Evolutionary conservation across 306 rosid genomes (phyloP).

Genomic region (Hippophae rhamnoides): DNA sequence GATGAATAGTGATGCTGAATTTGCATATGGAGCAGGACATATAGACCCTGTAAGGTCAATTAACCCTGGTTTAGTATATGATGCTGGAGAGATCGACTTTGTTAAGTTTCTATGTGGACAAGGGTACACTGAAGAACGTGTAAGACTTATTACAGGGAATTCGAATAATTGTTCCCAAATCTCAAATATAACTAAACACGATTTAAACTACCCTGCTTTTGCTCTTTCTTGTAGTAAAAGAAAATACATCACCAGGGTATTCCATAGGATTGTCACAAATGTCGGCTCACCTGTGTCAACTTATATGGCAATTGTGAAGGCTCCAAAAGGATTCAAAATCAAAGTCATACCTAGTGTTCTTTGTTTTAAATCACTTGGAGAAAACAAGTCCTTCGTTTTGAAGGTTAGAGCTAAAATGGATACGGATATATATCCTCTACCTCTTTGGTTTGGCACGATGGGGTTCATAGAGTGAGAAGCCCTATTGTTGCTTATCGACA

Average conservation of each 20-base stretch:
- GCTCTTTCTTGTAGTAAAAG: constrained; percentile 8
- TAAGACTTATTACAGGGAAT: constrained; percentile 24
- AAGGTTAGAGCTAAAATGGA: constrained; percentile 2
- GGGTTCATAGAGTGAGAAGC: constrained; percentile 22
- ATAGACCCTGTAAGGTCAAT: constrained; percentile 19
- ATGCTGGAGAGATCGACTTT: constrained; percentile 22
- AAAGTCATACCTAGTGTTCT: constrained; percentile 24
- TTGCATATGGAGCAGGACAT: constrained; percentile 23
- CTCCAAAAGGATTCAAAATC: constrained; percentile 23
- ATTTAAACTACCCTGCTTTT: constrained; percentile 48
- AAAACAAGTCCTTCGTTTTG: constrained; percentile 22
- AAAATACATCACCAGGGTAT: constrained; percentile 13
- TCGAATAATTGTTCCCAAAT: constrained; percentile 19
- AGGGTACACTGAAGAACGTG: constrained; percentile 16
- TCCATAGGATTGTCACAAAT: constrained; percentile 36
- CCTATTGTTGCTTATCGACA: constrained; percentile 20
- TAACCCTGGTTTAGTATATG: constrained; percentile 28
- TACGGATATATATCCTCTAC: constrained; percentile 5
- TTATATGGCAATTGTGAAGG: constrained; percentile 21
- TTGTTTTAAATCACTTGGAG: constrained; percentile 20
- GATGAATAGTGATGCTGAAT: constrained; percentile 12
- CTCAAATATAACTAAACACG: constrained; percentile 3
- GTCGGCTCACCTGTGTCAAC: constrained; percentile 29
- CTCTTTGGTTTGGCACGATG: constrained; percentile 21
- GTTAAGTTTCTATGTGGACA: constrained; percentile 22